Evolutionary conservation across 352 stramenopile genomes (phyloP), one percentile per base, ranked within the genome.

Genomic region (Phytophthora hibernalis): DNA sequence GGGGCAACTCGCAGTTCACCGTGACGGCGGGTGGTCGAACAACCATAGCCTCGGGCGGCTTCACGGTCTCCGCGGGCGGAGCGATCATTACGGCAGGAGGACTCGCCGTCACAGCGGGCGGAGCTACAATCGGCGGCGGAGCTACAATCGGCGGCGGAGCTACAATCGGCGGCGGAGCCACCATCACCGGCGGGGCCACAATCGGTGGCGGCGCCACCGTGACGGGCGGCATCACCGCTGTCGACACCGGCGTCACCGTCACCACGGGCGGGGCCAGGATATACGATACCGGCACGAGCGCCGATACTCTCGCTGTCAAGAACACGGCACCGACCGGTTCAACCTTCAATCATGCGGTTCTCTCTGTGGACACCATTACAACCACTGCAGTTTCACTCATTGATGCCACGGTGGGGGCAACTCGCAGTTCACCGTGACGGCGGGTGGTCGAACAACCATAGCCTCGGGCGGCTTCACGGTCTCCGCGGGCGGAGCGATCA

Each of bases 391-490:
- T 50, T 28, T 59, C 54, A 3, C 5, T 64, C 54, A 69, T 65
- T 21, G 45, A 63, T 15, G 53, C 55, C 11, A 69, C 55, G 16
- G 48, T 62, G 9, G 54, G 54, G 30, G 28, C 16, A 45, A 16
- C 1, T 42, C 43, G 5, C 31, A 68, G 5, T 82, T 89, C 38
- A 73, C 56, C 0, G 68, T 89, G 2, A 54, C 62, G 3, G 59
- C 70, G 20, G 57, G 54, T 0, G 81, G 79, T 18, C 51, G 61
- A 31, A 78, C 70, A 5, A 84, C 71, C 4, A 79, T 84, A 22
- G 24, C 54, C 16, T 43, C 59, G 3, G 68, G 62, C 13, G 76
- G 77, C 3, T 6, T 87, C 22, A 38, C 35, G 6, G 54, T 87
- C 37, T 64, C 57, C 0, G 54, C 55, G 2, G 75, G 64, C 11